Evolutionary conservation across 2,329 filamentous ascomycete genomes (phyloP).

Genomic region (Pseudovirgaria hyperparasitica): DNA sequence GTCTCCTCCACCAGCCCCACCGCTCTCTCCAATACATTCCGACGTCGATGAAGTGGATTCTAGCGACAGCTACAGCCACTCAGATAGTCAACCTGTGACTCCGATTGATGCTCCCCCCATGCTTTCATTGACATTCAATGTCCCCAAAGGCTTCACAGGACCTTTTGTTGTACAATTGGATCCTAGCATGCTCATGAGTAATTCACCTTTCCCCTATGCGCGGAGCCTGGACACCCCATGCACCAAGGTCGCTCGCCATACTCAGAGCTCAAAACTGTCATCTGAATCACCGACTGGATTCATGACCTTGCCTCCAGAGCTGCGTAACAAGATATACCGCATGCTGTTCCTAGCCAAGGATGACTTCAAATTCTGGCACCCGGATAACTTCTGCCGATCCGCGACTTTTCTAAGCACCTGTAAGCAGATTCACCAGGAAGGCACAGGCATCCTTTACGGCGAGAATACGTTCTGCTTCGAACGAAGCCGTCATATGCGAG

Average conservation of each 20-base stretch:
- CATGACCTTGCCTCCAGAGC: conserved; percentile 23
- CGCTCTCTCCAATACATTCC: conserved; percentile 19
- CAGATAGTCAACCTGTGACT: conserved; percentile 8
- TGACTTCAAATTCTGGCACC: conserved; percentile 22
- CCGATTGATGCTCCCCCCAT: too few species aligned
- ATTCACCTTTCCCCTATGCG: too few species aligned
- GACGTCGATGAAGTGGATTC: conserved; percentile 17
- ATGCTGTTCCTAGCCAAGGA: conserved; percentile 24
- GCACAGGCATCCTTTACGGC: conserved; percentile 35
- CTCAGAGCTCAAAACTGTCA: too few species aligned
- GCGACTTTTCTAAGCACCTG: conserved; percentile 34
- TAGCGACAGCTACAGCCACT: conserved; percentile 7
- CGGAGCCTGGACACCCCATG: too few species aligned
- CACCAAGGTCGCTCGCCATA: too few species aligned
- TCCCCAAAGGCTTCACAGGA: conserved; percentile 32
- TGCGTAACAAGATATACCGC: conserved; percentile 36
- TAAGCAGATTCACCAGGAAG: conserved; percentile 32
- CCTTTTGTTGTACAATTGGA: conserved; percentile 31
- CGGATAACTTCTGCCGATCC: conserved; percentile 26
- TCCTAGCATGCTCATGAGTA: conserved; percentile 12
- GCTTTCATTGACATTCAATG: conserved; percentile 33
- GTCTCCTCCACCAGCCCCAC: conserved; percentile 22
- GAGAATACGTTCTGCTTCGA: conserved; percentile 36
- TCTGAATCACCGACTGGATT: conserved; percentile 9
- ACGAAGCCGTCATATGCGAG: conserved; percentile 23